Percentiles rank a stretch among this genome's conserved stretches.
Evolutionary conservation across 768 basidiomycete genomes (phyloP).

Genomic region (Ramaria sp.): DNA sequence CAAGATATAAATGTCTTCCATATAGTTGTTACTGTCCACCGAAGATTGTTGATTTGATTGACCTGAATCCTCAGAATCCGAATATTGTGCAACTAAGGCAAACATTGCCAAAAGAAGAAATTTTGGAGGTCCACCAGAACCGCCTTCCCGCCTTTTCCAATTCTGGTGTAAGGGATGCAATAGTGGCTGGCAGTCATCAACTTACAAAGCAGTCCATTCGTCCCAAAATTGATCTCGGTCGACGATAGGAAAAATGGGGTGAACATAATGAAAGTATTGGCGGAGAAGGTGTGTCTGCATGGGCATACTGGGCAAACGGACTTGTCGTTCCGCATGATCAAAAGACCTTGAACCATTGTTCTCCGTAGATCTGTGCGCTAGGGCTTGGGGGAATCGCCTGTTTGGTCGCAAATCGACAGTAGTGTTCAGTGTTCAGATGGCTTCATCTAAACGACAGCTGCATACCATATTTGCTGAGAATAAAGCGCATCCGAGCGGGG

Average conservation of each 20-base stretch:
- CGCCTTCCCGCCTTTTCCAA: background rate
- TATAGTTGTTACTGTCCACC: constrained; percentile 48
- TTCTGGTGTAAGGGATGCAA: background rate
- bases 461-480: background rate
- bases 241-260: constrained; percentile 66
- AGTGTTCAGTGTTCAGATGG: too few relatives aligned
- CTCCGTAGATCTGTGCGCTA: background rate
- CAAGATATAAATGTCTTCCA: constrained; percentile 54
- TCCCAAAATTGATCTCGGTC: constrained; percentile 63
- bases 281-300: constrained; percentile 61
- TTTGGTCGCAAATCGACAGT: too few relatives aligned
- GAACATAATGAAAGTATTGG: constrained; percentile 75
- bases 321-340: background rate
- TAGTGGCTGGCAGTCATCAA: background rate
- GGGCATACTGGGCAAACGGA: constrained; percentile 12
- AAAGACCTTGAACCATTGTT: background rate
- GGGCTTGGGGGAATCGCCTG: background rate
- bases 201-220: constrained; percentile 20
- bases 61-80: background rate
- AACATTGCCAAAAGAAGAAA: constrained; percentile 78
- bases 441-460: background rate
- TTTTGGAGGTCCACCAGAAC: constrained; percentile 22
- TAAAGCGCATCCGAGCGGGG: background rate
- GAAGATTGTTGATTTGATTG: constrained; percentile 24
- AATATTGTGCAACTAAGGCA: constrained; percentile 68